These are phyloP conservation scores for Avena atlantica DNA, from an alignment of 176 grass and related monocot genomes.

Conservation along the genomic window DNA sequence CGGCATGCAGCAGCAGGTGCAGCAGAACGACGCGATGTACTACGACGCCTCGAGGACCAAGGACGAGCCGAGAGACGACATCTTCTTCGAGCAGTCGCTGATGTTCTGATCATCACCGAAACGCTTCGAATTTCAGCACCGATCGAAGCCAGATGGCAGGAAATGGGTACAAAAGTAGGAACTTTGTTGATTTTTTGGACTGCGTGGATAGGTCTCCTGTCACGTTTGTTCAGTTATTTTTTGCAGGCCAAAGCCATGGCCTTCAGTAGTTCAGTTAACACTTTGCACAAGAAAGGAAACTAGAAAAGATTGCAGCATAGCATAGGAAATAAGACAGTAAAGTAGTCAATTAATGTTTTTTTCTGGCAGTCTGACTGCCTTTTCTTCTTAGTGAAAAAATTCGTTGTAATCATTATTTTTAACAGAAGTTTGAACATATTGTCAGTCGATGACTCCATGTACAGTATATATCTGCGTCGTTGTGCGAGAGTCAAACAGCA, in stretches of 20 bases:
- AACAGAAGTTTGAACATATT: background rate
- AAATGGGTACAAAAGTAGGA: background rate
- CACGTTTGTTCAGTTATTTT: conserved; percentile 31
- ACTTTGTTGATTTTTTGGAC: background rate
- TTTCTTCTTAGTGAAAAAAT: background rate
- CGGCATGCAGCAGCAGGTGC: conserved; percentile 22
- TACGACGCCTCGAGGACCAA: conserved; percentile 40
- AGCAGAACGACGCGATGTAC: conserved; percentile 31
- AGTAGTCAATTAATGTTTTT: background rate
- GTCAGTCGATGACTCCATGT: background rate
- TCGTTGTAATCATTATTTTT: background rate
- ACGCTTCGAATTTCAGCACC: background rate
- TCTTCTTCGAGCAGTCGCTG: conserved; percentile 44
- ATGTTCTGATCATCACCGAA: conserved; percentile 37
- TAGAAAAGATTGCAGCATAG: background rate
- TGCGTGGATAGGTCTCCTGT: background rate
- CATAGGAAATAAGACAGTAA: conserved; percentile 6
- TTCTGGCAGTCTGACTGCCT: conserved; percentile 25
- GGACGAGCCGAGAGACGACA: conserved; percentile 60
- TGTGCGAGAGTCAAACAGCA: background rate
- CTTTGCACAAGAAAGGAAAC: background rate
- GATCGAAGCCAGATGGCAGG: background rate
- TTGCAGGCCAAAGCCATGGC: conserved; percentile 27
- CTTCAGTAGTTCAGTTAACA: conserved; percentile 42
- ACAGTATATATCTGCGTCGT: background rate